Percentiles rank a stretch among this genome's conserved stretches.
These are phyloP conservation scores for Komagataella ulmi DNA, from an alignment of 805 yeast genomes.

Conservation along the genomic window DNA sequence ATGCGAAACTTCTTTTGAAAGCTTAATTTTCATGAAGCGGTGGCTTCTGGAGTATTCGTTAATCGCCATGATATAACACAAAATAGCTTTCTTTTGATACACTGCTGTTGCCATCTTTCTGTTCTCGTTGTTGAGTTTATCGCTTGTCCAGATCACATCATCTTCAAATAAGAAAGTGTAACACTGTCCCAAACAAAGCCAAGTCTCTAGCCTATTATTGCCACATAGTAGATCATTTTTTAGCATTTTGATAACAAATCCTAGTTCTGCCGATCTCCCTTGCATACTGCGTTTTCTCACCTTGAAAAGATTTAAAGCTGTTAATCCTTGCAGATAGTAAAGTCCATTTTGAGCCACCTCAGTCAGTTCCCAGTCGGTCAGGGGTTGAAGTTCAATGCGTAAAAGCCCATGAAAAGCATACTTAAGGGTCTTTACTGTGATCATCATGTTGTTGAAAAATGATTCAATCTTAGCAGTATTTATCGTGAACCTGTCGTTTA, in stretches of 20 bases:
- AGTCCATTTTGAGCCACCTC: slow-evolving; percentile 38
- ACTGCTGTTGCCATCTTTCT: slow-evolving; percentile 47
- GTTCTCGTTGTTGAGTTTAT: slow-evolving; percentile 53
- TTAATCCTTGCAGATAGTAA: slow-evolving; percentile 56
- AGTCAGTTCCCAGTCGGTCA: slow-evolving; percentile 17
- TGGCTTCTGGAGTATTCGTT: slow-evolving; percentile 21
- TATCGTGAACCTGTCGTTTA: slow-evolving; percentile 24
- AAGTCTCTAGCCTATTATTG: slow-evolving; percentile 62
- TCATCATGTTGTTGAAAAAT: slow-evolving; percentile 27
- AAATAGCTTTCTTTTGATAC: slow-evolving; percentile 52
- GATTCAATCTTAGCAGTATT: slow-evolving; percentile 32
- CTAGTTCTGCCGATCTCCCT: slow-evolving; percentile 72
- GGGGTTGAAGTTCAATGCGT: slow-evolving; percentile 11
- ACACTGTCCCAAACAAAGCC: slow-evolving; percentile 77
- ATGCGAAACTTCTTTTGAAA: slow-evolving; percentile 9
- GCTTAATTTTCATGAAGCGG: slow-evolving; percentile 22
- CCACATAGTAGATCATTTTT: slow-evolving; percentile 55
- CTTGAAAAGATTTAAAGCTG: slow-evolving; percentile 55
- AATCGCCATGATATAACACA: slow-evolving; percentile 67
- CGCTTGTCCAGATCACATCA: slow-evolving; percentile 87
- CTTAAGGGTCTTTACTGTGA: slow-evolving; percentile 15
- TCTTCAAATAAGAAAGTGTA: slow-evolving; percentile 74
- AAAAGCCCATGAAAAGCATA: slow-evolving; percentile 40
- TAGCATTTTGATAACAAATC: slow-evolving; percentile 54
- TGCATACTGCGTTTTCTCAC: slow-evolving; percentile 66